phyloP scores from a whole-genome alignment of 1,284 basidiomycete species.

The Cutaneotrichosporon cavernicola region DNA sequence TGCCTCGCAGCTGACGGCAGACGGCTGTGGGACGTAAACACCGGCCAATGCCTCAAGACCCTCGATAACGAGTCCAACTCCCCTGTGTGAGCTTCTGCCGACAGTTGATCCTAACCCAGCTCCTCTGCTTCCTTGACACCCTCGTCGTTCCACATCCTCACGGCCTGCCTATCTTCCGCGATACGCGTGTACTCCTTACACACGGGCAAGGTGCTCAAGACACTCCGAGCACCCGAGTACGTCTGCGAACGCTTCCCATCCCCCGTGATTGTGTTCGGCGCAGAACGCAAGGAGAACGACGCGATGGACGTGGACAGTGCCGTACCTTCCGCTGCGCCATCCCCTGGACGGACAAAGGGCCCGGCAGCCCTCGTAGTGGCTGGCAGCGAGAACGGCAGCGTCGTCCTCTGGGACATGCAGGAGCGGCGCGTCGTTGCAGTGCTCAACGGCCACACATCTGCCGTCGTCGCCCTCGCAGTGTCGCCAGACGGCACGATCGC shows the following conservation, averaged over 20 bases:
- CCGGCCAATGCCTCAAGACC: constrained; percentile 95
- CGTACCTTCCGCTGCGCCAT: not conserved
- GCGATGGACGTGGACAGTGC: constrained; percentile 15
- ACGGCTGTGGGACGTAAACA: constrained; percentile 93
- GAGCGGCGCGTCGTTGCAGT: constrained; percentile 70
- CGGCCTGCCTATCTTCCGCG: constrained; percentile 86
- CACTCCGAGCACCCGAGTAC: constrained; percentile 56
- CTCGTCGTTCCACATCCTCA: constrained; percentile 82
- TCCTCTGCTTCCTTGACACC: constrained; percentile 70
- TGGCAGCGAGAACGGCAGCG: constrained; percentile 84
- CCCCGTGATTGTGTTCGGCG: constrained; percentile 36
- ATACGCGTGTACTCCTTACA: constrained; percentile 93
- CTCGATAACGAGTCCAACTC: constrained; percentile 93
- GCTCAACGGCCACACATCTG: constrained; percentile 58
- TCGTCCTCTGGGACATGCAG: constrained; percentile 90
- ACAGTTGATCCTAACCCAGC: constrained; percentile 21
- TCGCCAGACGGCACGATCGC: constrained; percentile 23
- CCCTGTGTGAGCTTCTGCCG: constrained; percentile 64
- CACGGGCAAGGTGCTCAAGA: constrained; percentile 88
- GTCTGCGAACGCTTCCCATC: constrained; percentile 39
- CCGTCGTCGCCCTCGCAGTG: constrained; percentile 50
- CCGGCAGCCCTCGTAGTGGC: constrained; percentile 64
- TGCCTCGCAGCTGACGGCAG: constrained; percentile 54
- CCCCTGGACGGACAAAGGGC: constrained; percentile 1
- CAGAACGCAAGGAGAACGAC: constrained; percentile 8